phyloP scores from a whole-genome alignment of 2,329 filamentous ascomycete species.

The Orbilia ellipsospora region DNA sequence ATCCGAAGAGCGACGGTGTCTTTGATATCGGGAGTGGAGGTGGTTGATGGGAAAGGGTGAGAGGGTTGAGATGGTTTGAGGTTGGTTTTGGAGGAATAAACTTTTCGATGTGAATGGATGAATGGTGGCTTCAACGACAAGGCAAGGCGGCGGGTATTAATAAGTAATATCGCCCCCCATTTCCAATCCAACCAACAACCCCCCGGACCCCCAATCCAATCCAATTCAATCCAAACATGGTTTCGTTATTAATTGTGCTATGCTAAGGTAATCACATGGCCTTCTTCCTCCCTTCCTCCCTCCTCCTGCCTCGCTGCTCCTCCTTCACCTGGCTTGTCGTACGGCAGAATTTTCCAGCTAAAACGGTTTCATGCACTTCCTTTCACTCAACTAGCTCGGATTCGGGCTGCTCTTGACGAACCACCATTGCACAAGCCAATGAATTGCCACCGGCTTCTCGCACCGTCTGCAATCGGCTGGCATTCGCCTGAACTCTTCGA shows the following conservation, averaged over 20 bases:
- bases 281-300: not conserved
- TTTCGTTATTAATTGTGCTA: too few species aligned
- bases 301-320: not conserved
- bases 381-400: slow-evolving; percentile 29
- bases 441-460: slow-evolving; percentile 37
- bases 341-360: slow-evolving; percentile 36
- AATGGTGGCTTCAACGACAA: slow-evolving; percentile 1
- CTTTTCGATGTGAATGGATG: not conserved
- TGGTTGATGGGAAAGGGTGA: slow-evolving; percentile 18
- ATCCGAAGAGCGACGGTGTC: not conserved
- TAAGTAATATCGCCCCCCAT: not conserved
- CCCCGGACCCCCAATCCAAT: not conserved
- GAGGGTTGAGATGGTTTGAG: slow-evolving; percentile 32
- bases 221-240: not conserved
- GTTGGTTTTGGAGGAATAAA: slow-evolving; percentile 13
- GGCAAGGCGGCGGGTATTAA: not conserved
- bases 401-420: slow-evolving; percentile 27
- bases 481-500: too few species aligned
- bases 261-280: slow-evolving; percentile 43
- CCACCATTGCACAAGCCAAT: slow-evolving; percentile 6
- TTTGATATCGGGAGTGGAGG: slow-evolving; percentile 4
- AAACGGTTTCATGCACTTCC: slow-evolving; percentile 54
- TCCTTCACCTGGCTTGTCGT: too few species aligned
- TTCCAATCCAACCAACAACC: not conserved
- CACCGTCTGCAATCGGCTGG: slow-evolving; percentile 11